Percentiles rank a stretch among this genome's conserved stretches.
Conservation (phyloP, 1,284 basidiomycete genomes). For the Pseudozyma sp. region DNA sequence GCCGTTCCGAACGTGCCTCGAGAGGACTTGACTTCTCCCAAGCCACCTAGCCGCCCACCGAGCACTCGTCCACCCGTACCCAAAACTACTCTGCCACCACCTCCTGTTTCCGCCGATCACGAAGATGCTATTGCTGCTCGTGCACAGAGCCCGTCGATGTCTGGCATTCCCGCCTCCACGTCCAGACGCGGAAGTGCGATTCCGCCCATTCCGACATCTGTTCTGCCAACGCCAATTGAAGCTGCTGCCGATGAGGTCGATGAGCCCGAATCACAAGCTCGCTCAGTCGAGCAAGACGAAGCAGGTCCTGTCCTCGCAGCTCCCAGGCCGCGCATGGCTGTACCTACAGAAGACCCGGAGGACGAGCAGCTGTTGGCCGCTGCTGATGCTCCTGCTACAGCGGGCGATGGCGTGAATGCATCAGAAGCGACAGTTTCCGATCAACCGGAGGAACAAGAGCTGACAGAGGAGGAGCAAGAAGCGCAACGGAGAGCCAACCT, state of each 20-base stretch:
- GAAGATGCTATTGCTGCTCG: conserved; percentile 23
- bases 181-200: conserved; percentile 26
- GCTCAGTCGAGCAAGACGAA: conserved; percentile 6
- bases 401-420: background rate
- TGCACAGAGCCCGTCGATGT: conserved; percentile 13
- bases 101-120: conserved; percentile 12
- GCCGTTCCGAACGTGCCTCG: conserved; percentile 7
- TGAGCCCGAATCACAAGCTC: background rate
- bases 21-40: conserved; percentile 18
- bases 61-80: conserved; percentile 58
- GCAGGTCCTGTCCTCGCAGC: conserved; percentile 48
- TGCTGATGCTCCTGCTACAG: conserved; percentile 21
- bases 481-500: conserved; percentile 57
- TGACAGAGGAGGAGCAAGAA: conserved; percentile 60
- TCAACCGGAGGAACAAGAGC: conserved; percentile 36
- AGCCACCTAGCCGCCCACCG: conserved; percentile 50
- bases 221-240: conserved; percentile 15
- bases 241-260: conserved; percentile 13
- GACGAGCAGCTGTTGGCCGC: conserved; percentile 49
- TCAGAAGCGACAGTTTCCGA: conserved; percentile 5
- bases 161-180: background rate
- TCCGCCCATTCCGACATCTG: conserved; percentile 29
- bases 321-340: conserved; percentile 49
- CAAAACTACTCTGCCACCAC: conserved; percentile 36
- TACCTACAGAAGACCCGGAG: conserved; percentile 53